Conservation (phyloP, 352 stramenopile genomes). For the Globisporangium polare region DNA sequence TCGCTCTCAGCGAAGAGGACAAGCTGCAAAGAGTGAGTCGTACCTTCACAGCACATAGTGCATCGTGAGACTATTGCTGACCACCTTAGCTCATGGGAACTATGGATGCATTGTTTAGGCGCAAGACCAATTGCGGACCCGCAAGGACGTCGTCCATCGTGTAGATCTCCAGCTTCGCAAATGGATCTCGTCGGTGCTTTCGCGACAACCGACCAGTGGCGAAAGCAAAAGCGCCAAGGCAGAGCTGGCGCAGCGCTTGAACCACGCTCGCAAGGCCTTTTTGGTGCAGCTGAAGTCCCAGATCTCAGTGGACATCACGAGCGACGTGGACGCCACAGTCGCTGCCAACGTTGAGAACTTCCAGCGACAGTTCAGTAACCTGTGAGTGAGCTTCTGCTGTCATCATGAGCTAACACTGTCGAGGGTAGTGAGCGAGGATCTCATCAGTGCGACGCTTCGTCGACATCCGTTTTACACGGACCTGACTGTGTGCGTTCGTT, state of each 20-base stretch:
- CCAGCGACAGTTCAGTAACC: background rate
- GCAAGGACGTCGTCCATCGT: constrained; percentile 34
- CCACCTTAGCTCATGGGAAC: background rate
- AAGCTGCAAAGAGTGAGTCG: background rate
- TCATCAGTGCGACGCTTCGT: no score
- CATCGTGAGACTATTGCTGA: background rate
- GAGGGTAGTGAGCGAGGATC: no score
- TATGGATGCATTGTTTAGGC: constrained; percentile 14
- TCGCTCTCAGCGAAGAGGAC: background rate
- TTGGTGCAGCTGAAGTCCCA: constrained; percentile 30
- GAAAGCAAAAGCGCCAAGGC: constrained; percentile 16
- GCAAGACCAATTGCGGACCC: constrained; percentile 28
- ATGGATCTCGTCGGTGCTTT: constrained; percentile 48
- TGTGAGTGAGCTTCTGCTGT: background rate
- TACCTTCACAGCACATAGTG: background rate
- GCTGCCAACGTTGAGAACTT: constrained; percentile 6
- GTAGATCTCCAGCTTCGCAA: constrained; percentile 56
- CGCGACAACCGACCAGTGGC: constrained; percentile 12
- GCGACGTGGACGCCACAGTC: background rate
- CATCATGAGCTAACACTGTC: no score
- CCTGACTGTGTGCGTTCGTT: background rate
- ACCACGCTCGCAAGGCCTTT: constrained; percentile 36
- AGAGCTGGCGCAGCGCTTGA: constrained; percentile 29
- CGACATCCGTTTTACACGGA: constrained; percentile 1
- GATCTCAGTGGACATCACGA: background rate